Evolutionary conservation across 441 rosid genomes (phyloP).

Genomic region (Gossypium aridum): DNA sequence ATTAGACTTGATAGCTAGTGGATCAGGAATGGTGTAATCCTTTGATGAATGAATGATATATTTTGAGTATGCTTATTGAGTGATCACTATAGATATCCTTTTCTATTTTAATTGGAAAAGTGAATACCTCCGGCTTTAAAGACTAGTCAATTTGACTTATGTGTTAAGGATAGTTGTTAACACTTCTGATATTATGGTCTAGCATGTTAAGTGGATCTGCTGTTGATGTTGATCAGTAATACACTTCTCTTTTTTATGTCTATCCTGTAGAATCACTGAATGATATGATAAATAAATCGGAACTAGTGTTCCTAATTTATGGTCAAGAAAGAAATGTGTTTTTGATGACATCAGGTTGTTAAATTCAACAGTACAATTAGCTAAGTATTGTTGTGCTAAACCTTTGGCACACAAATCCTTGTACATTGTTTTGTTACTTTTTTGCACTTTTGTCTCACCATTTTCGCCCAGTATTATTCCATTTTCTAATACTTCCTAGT

Average conservation of each 20-base stretch:
- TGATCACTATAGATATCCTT: background rate
- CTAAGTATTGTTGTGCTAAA: background rate
- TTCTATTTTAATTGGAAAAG: background rate
- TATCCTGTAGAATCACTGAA: background rate
- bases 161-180: background rate
- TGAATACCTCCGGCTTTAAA: slow-evolving; percentile 1
- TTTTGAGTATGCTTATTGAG: background rate
- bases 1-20: background rate
- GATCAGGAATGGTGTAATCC: background rate
- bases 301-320: background rate
- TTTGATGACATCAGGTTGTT: background rate
- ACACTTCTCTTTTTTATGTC: background rate
- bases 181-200: background rate
- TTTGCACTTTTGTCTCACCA: slow-evolving; percentile 7
- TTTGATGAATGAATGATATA: background rate
- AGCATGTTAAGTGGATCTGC: background rate
- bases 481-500: slow-evolving; percentile 33
- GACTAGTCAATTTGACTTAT: background rate
- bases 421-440: background rate
- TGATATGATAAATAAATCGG: background rate
- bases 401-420: background rate
- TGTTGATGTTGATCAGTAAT: background rate
- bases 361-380: background rate
- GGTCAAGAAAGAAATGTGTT: background rate
- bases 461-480: slow-evolving; percentile 19